Base-by-base conservation (phyloP, 306 rosid genomes). In the Vigna hirtella region DNA sequence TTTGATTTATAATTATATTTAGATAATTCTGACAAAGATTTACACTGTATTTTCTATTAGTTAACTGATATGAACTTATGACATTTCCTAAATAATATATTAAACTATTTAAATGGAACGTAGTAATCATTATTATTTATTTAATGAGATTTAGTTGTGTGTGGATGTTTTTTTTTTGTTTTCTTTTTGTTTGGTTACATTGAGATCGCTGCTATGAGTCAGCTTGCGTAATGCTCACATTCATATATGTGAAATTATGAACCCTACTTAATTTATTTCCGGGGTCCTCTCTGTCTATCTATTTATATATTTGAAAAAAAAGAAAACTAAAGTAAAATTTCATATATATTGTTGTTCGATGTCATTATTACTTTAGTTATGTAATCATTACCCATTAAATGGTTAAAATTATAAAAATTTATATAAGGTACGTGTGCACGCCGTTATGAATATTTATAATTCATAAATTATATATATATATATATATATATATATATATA, bases 381-480 rank as follows among this genome's bases (percentile, higher is more conserved):
- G 24, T 36, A 68, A 81, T 81, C 61, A 81, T 81, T 28, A 81
- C 26, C 50, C 51, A 67, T 57, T 72, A 40, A 53, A 52, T 64
- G 69, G 68, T 61, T 47, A n/a, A 72, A 40, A 51, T 42, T 50
- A 48, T 40, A 20, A 74, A 14, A 45, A 14, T 3, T 55, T 3
- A 38, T 22, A 38, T n/a, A 36, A 36, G 42, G 42, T 36, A 36
- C 56, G 11, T 45, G 43, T 38, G 78, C 72, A 79, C 64, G 74
- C 50, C 56, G 13, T 58, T 48, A 45, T 20, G 73, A 66, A 17
- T 36, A 11, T 61, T 18, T 53, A 53, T 18, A 18, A 53, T 18
- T 50, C 1, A 16, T 16, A 50, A 20, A 20, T 20, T 16, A 2
- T 45, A 45, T 4, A 32, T 2, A 32, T 3, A 32, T 32, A 32